Evolutionary conservation across 495 filamentous ascomycete species (phyloP).

Genomic region (Bryoglossum gracile): DNA sequence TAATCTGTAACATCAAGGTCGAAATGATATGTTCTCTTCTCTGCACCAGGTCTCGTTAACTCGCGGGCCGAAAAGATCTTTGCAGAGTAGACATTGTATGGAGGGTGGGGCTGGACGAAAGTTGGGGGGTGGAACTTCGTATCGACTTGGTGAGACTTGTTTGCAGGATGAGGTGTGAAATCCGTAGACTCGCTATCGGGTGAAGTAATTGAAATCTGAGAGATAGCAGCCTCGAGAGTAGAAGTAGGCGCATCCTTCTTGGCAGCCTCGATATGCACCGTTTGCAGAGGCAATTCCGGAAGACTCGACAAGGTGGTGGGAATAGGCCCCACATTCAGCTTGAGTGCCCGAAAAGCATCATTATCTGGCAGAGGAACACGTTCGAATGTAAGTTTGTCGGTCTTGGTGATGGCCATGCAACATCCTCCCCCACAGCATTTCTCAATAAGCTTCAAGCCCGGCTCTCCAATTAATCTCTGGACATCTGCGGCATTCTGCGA

Average conservation of each 20-base stretch:
- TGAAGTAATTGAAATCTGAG: constrained; percentile 2
- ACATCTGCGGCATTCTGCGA: constrained; percentile 70
- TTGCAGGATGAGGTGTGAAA: constrained; percentile 31
- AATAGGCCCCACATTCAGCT: constrained; percentile 68
- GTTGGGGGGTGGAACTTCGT: constrained; percentile 62
- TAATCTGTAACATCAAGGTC: constrained; percentile 96
- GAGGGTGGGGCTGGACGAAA: constrained; percentile 93
- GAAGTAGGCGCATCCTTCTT: constrained; percentile 8
- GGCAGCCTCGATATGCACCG: constrained; percentile 54
- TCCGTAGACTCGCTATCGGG: constrained; percentile 31
- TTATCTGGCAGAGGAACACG: constrained; percentile 69
- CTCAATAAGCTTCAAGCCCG: constrained; percentile 52
- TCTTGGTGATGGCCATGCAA: constrained; percentile 61
- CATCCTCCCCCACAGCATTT: constrained; percentile 94
- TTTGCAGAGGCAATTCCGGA: constrained; percentile 64
- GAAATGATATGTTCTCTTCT: constrained; percentile 95
- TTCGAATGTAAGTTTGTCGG: constrained; percentile 46
- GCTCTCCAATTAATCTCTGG: constrained; percentile 56
- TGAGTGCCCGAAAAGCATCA: constrained; percentile 70
- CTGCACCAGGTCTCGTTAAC: constrained; percentile 81
- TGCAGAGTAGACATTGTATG: constrained; percentile 82
- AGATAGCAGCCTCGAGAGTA: constrained; percentile 7
- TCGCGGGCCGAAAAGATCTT: constrained; percentile 76
- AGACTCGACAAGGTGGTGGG: constrained; percentile 63
- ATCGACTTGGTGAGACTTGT: constrained; percentile 28